phyloP scores from a whole-genome alignment of 768 basidiomycete genomes.

The Hygrophorus pudorinus region DNA sequence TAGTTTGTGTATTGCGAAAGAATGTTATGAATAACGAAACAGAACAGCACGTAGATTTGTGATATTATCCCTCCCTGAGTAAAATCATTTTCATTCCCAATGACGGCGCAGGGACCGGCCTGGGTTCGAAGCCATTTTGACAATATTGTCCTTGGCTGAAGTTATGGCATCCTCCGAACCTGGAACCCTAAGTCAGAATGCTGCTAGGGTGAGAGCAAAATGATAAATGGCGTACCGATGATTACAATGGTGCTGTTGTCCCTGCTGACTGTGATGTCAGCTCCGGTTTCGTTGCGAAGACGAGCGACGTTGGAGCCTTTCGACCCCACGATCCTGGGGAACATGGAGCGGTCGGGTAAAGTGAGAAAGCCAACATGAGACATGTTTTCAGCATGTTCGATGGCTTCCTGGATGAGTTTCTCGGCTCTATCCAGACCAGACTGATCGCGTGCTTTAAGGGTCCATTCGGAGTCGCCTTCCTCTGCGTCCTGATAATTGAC shows the following conservation, averaged over 20 bases:
- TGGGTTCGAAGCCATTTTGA: slow-evolving; percentile 40
- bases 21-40: neutral
- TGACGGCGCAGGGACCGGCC: slow-evolving; percentile 32
- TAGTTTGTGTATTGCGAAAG: neutral
- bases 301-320: slow-evolving; percentile 89
- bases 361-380: slow-evolving; percentile 81
- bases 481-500: slow-evolving; percentile 72
- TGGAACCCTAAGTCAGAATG: slow-evolving; percentile 21
- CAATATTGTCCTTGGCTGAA: slow-evolving; percentile 70
- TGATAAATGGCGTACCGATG: slow-evolving; percentile 46
- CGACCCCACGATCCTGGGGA: slow-evolving; percentile 88
- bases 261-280: slow-evolving; percentile 85
- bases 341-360: slow-evolving; percentile 68
- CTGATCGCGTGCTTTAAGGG: slow-evolving; percentile 72
- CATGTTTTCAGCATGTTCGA: slow-evolving; percentile 62
- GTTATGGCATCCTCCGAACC: slow-evolving; percentile 60
- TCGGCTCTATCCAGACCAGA: slow-evolving; percentile 70
- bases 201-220: neutral
- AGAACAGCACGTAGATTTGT: neutral
- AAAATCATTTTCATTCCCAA: slow-evolving; percentile 16
- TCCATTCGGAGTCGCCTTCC: slow-evolving; percentile 82
- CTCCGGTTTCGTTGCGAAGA: slow-evolving; percentile 79
- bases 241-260: slow-evolving; percentile 84
- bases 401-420: slow-evolving; percentile 52
- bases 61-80: neutral